Evolutionary conservation across 2,329 filamentous ascomycete species (phyloP), one percentile per base, ranked within the genome.

Genomic region (Colletotrichum orbiculare): DNA sequence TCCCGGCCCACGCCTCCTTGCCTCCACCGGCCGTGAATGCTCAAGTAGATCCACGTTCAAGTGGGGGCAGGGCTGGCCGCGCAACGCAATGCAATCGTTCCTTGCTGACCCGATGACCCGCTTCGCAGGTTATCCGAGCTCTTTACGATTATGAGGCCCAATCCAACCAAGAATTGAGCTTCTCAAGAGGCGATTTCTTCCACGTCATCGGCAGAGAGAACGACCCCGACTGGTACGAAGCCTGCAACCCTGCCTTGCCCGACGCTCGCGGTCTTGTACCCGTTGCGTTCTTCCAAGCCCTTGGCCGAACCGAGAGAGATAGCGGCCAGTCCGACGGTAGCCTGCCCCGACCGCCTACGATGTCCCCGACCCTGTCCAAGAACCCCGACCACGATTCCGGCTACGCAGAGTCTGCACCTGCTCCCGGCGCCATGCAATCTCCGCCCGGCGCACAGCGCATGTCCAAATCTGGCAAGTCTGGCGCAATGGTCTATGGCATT

Each of bases 171-270:
- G 90, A 97, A 81, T 85, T 99, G 73, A 91, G 91, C 76, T 99
- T 99, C 80, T 93, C 90, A 70, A 92, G 93, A 76, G 96, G 96
- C 74, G 96, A 99, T 78, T 99, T 98, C 79, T 96, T 99, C 77
- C 95, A 98, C 82, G 96, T 99, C 69, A 95, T 98, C 77, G 93
- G 92, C 73, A 91, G 95, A 77, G 96, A 98, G 81, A 91, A 97
- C 83, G 95, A 98, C 76, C 82, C 83, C 45, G 93, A 97, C 76
- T 99, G 96, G 95, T 99, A 97, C 85, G 96, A 98, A 80, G 96
- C 95, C 60, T 98, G 94, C 84, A 99, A 99, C 76, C 96, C 96
- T 66, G 87, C 92, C 54, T 84, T 97, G 69, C 93, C 92, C 73
- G 91, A 91, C 79, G 93, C 93, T 54, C 89, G 94, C 70, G 96